phyloP scores from a whole-genome alignment of 2,329 filamentous ascomycete genomes.

The Fusarium sp. region DNA sequence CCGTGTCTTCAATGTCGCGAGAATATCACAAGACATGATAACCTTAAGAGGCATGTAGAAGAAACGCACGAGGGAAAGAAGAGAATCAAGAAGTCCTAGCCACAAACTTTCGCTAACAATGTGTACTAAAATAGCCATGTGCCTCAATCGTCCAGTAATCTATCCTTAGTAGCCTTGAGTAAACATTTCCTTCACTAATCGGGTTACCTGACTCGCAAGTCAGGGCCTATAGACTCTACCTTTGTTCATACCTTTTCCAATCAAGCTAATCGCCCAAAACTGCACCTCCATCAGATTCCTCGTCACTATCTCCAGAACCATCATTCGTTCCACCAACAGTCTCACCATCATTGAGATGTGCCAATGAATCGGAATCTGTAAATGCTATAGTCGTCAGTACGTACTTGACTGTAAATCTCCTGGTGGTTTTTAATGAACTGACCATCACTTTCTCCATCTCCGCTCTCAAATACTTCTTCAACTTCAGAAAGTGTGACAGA shows the following conservation, averaged over 20 bases:
- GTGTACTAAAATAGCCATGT: neutral
- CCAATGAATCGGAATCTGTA: constrained; percentile 17
- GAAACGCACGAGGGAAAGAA: constrained; percentile 16
- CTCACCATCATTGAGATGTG: constrained; percentile 4
- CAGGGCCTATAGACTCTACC: too few species aligned
- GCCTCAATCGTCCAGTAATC: neutral
- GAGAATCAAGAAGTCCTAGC: constrained; percentile 1
- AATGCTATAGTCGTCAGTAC: neutral
- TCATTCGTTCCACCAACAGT: neutral
- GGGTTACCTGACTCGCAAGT: neutral
- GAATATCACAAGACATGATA: constrained; percentile 7
- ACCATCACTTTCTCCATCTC: constrained; percentile 1
- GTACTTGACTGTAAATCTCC: neutral
- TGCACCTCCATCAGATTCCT: constrained; percentile 33
- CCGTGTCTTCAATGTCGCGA: constrained; percentile 3
- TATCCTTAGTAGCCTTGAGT: neutral
- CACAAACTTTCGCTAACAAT: neutral
- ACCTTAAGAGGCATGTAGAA: constrained; percentile 19
- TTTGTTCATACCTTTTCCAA: neutral
- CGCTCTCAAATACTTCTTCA: neutral
- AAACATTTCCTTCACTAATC: neutral
- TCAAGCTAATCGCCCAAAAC: neutral
- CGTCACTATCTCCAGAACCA: neutral
- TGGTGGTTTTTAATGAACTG: neutral
- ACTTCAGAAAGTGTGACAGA: constrained; percentile 4